Conservation (phyloP, 2,329 filamentous ascomycete genomes). For the Fusarium cicatricum region DNA sequence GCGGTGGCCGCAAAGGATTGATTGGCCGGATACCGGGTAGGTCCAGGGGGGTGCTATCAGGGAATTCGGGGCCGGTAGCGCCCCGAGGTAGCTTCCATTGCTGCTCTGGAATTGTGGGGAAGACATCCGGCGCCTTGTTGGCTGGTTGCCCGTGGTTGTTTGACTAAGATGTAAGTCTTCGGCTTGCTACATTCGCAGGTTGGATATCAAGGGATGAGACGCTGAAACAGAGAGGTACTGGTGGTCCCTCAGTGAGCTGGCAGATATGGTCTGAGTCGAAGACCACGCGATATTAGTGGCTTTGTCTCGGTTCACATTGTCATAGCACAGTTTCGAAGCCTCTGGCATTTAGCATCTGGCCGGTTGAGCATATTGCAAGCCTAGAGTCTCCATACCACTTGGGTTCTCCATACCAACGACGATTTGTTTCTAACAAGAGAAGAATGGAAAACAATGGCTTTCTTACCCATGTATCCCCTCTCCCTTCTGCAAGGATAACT, state of each 20-base stretch:
- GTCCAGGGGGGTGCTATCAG: too few relatives aligned
- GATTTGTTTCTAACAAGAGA: background rate
- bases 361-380: background rate
- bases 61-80: too few relatives aligned
- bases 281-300: background rate
- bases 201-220: background rate
- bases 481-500: background rate
- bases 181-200: background rate
- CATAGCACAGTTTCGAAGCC: background rate
- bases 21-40: conserved; percentile 23
- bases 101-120: too few relatives aligned
- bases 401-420: background rate
- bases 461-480: background rate
- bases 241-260: background rate
- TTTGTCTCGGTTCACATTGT: background rate
- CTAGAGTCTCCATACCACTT: background rate
- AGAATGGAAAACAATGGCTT: background rate
- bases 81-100: too few relatives aligned
- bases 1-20: conserved; percentile 14
- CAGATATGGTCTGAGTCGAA: too few relatives aligned
- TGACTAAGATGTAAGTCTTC: conserved; percentile 1
- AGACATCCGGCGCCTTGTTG: too few relatives aligned
- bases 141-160: too few relatives aligned
- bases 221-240: background rate
- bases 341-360: background rate